Percentiles rank a stretch among this genome's conserved stretches.
phyloP scores from a whole-genome alignment of 2,329 filamentous ascomycete species.

The Cytospora paraplurivora region DNA sequence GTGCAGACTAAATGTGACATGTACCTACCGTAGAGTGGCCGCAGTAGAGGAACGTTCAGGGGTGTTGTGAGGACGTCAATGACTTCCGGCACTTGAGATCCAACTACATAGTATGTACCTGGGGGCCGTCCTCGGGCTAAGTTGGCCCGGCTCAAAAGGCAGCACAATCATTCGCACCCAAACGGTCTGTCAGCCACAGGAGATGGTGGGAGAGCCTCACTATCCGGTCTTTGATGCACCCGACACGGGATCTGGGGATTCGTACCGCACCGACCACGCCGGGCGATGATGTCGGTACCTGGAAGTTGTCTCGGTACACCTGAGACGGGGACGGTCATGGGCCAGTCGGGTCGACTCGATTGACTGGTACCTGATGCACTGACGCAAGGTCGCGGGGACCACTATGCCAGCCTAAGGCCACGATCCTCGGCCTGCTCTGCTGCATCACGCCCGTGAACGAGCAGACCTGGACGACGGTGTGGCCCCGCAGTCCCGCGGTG shows the following conservation, averaged over 20 bases:
- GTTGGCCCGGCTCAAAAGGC: background rate
- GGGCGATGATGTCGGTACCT: conserved; percentile 11
- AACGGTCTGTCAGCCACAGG: background rate
- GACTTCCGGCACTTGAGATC: background rate
- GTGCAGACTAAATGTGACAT: background rate
- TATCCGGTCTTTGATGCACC: conserved; percentile 10
- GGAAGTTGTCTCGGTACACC: background rate
- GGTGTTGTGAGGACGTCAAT: background rate
- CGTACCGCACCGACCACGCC: background rate
- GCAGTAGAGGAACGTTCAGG: background rate
- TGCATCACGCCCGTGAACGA: conserved; percentile 4
- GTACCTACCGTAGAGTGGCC: background rate
- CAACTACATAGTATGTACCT: background rate
- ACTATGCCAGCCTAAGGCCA: conserved; percentile 10
- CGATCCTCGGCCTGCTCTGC: conserved; percentile 1
- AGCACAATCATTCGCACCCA: background rate
- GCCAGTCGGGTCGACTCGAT: conserved; percentile 13
- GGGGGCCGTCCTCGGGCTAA: background rate
- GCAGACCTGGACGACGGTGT: conserved; percentile 7
- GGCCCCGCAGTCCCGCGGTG: background rate
- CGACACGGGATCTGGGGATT: conserved; percentile 14
- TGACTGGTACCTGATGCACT: conserved; percentile 17
- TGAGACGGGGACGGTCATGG: conserved; percentile 8
- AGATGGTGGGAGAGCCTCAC: background rate
- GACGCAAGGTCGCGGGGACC: conserved; percentile 7